phyloP scores from a whole-genome alignment of 2,329 filamentous ascomycete species.

The Sclerotinia sclerotiorum region DNA sequence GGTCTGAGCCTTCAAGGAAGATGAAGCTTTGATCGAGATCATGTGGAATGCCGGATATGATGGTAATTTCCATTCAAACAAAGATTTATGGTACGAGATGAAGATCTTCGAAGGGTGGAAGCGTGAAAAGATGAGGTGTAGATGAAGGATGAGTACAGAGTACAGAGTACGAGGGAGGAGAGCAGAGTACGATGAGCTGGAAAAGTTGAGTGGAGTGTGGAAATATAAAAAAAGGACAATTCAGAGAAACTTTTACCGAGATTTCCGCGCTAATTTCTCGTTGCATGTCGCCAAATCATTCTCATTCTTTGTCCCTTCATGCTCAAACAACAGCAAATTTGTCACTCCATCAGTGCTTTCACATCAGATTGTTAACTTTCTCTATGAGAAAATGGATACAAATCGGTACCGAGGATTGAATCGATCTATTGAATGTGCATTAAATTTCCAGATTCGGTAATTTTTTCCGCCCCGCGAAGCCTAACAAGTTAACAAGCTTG shows the following conservation, averaged over 20 bases:
- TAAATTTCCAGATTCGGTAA: conserved; percentile 6
- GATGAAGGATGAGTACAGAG: not conserved
- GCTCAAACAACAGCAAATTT: not conserved
- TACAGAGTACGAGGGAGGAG: not conserved
- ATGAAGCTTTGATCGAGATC: conserved; percentile 2
- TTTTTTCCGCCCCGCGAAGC: conserved; percentile 13
- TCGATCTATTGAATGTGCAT: conserved; percentile 11
- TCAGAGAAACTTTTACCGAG: not conserved
- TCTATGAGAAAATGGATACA: not conserved
- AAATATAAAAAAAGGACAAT: not conserved
- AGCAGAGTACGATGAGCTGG: no score
- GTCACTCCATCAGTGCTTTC: conserved; percentile 5
- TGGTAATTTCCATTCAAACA: not conserved
- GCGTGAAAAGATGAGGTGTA: not conserved
- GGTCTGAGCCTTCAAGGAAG: not conserved
- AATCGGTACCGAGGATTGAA: not conserved
- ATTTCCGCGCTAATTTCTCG: not conserved
- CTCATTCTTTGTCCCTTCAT: not conserved
- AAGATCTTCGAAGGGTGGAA: not conserved
- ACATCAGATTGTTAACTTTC: conserved; percentile 2
- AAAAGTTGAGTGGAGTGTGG: not conserved
- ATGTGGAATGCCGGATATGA: not conserved
- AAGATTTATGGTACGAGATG: not conserved
- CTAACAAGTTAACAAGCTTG: not conserved
- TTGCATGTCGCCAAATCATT: conserved; percentile 8